Evolutionary conservation across 2,329 filamentous ascomycete species (phyloP).

Genomic region (Claviceps africana): DNA sequence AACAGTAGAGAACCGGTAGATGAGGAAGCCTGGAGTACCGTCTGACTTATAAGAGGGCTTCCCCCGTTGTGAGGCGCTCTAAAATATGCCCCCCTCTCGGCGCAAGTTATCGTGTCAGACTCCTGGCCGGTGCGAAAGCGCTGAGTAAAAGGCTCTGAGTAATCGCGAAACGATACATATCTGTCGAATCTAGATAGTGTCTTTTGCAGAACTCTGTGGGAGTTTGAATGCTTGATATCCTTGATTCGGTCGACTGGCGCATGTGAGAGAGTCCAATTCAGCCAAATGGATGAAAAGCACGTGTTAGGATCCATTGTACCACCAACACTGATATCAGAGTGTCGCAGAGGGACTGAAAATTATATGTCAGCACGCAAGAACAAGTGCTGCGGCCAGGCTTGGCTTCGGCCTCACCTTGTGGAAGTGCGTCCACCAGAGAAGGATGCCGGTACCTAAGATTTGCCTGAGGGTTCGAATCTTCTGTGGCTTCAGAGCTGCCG

Average conservation of each 20-base stretch:
- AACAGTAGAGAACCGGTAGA: neutral
- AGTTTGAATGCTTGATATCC: neutral
- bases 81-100: conserved; percentile 29
- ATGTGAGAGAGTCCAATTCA: neutral
- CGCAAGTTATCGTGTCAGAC: conserved; percentile 25
- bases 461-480: neutral
- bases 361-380: neutral
- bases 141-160: conserved; percentile 22
- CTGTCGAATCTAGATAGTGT: conserved; percentile 25
- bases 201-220: neutral
- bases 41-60: neutral
- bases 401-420: neutral
- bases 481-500: neutral
- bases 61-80: neutral
- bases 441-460: neutral
- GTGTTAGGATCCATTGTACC: neutral
- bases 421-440: neutral
- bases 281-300: neutral
- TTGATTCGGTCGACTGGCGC: neutral
- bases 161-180: conserved; percentile 33
- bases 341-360: neutral
- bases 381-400: neutral
- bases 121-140: conserved; percentile 32
- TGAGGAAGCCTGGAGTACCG: neutral
- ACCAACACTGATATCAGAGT: neutral